Evolutionary conservation across 345 rosid species (phyloP).

Genomic region (Barbarea vulgaris): DNA sequence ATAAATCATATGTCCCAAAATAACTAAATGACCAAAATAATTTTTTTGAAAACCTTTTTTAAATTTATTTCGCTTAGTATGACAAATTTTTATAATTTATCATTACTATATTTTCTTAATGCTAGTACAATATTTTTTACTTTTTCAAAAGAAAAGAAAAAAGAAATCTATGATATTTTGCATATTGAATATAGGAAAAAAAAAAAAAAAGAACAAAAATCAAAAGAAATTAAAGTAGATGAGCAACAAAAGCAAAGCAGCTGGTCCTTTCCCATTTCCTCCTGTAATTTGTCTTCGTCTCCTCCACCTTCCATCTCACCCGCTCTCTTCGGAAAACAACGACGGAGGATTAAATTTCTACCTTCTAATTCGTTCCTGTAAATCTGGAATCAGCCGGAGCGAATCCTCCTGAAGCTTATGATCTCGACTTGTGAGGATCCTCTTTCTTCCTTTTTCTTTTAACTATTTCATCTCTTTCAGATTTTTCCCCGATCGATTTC

Average conservation of each 20-base stretch:
- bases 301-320: slow-evolving; percentile 25
- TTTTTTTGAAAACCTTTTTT: background rate
- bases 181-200: background rate
- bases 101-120: background rate
- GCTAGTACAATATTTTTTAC: background rate
- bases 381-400: slow-evolving; percentile 16
- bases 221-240: slow-evolving; percentile 13
- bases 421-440: slow-evolving; percentile 36
- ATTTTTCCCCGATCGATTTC: slow-evolving; percentile 27
- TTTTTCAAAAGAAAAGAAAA: background rate
- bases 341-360: slow-evolving; percentile 11
- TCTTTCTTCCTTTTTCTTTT: background rate
- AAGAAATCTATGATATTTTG: background rate
- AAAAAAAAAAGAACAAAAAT: background rate
- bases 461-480: slow-evolving; percentile 1
- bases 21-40: background rate
- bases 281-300: slow-evolving; percentile 27
- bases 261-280: slow-evolving; percentile 3
- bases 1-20: background rate
- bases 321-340: slow-evolving; percentile 27
- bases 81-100: background rate
- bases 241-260: slow-evolving; percentile 30
- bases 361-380: slow-evolving; percentile 9
- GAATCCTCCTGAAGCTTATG: slow-evolving; percentile 29
- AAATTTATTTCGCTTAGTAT: background rate